Percentiles rank a stretch among this genome's conserved stretches.
Conservation (phyloP, 2,329 filamentous ascomycete species). For the Fusarium falciforme region DNA sequence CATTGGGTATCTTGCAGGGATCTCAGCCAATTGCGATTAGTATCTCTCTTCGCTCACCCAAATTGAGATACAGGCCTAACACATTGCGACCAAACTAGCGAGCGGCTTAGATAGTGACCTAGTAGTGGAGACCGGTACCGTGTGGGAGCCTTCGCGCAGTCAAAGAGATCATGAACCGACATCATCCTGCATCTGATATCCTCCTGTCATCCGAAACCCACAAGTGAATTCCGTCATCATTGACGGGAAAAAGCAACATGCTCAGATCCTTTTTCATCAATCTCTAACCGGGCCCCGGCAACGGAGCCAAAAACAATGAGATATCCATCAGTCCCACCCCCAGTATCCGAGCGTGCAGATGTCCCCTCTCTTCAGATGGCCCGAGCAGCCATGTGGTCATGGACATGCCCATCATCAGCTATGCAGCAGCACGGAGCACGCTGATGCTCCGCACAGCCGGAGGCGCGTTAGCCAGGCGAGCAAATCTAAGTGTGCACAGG, state of each 20-base stretch:
- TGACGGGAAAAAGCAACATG: background rate
- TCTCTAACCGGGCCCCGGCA: background rate
- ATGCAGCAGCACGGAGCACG: background rate
- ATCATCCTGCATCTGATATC: background rate
- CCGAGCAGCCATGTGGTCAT: slow-evolving; percentile 31
- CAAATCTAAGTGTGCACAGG: background rate
- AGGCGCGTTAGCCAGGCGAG: background rate
- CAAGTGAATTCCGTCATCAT: background rate
- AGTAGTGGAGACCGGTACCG: too few relatives aligned
- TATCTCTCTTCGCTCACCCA: too few relatives aligned
- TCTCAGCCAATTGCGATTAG: too few relatives aligned
- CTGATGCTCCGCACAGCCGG: background rate
- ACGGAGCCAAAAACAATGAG: background rate
- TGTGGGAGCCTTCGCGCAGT: too few relatives aligned
- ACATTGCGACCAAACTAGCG: too few relatives aligned
- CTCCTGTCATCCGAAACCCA: background rate
- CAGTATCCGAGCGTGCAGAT: background rate
- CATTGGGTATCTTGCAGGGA: too few relatives aligned
- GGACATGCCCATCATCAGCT: background rate
- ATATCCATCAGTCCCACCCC: slow-evolving; percentile 3
- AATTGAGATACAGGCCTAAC: too few relatives aligned
- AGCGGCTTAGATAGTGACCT: too few relatives aligned
- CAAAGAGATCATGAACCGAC: background rate
- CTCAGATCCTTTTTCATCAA: slow-evolving; percentile 2
- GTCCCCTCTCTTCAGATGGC: background rate